Percentiles rank a stretch among this genome's conserved stretches.
phyloP scores from a whole-genome alignment of 805 yeast genomes.

The Pichia ethanolica region DNA sequence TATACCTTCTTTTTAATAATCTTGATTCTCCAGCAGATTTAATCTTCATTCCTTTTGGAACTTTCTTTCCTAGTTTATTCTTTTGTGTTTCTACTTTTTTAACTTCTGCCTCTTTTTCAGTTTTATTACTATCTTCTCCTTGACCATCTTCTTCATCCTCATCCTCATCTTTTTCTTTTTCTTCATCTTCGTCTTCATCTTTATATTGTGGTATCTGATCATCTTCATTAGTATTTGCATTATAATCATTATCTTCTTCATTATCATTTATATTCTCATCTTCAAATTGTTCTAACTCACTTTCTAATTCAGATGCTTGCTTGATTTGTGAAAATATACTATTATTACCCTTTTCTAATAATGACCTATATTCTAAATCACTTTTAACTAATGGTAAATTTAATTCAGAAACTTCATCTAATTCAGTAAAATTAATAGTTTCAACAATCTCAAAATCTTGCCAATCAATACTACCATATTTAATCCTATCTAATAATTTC shows the following conservation, averaged over 20 bases:
- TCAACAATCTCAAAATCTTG: conserved; percentile 69
- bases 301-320: neutral
- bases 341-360: conserved; percentile 38
- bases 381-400: conserved; percentile 48
- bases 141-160: conserved; percentile 8
- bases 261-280: neutral
- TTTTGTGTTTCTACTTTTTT: neutral
- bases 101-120: neutral
- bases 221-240: neutral
- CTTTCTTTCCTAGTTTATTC: neutral
- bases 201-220: neutral
- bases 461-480: conserved; percentile 82
- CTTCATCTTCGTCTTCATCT: conserved; percentile 1
- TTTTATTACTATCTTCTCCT: conserved; percentile 7
- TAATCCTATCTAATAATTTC: conserved; percentile 35
- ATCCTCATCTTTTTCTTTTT: conserved; percentile 12
- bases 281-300: conserved; percentile 11
- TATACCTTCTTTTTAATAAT: conserved; percentile 25
- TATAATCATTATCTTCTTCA: neutral
- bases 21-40: conserved; percentile 68
- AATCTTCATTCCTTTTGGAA: conserved; percentile 51
- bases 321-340: conserved; percentile 2
- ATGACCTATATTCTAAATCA: conserved; percentile 54
- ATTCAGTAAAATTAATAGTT: conserved; percentile 54
- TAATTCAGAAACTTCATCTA: conserved; percentile 51